Evolutionary conservation across 768 basidiomycete genomes (phyloP), one percentile per base, ranked within the genome.

Genomic region (Gymnopilus dilepis): DNA sequence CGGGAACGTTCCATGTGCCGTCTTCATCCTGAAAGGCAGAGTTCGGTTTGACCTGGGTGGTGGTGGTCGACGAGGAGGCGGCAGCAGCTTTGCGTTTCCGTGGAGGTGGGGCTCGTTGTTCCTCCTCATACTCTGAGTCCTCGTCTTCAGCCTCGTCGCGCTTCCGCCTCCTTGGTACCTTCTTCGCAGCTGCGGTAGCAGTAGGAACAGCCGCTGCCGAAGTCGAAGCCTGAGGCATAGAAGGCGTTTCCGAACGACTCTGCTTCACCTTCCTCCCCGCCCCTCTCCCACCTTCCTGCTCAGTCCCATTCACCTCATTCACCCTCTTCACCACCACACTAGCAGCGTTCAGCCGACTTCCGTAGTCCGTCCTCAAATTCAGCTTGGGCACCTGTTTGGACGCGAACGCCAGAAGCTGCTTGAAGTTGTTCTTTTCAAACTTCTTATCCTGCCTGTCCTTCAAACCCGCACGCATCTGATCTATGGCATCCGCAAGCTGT

Each of bases 401-500:
- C 26, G 69, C 58, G 50, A 67, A 71, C 15, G 47, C 38, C 43
- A 63, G 38, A 13, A 71, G 28, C 21, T 38, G 11, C 47, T 69
- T 69, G 65, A 69, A 69, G 26, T 43, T 60, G 21, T 42, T 30
- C 26, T 62, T 59, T n/a, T 42, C 48, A 6, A 42, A 43, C 51
- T 62, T 65, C 30, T 37, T 47, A 5, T 34, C 31, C 8, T 37
- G 15, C 2, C 19, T 28, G 7, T 48, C 48, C 6, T 45, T 47
- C 15, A 53, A 45, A 11, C 52, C 43, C 17, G 63, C 56, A 17
- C 71, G 73, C 73, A 72, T 76, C 61, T 73, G 70, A 34, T 67
- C 69, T 48, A 84, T 73, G 0, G 81, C 81, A 15, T 76, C 74
- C 8, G 80, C 76, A 33, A 84, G 73, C 57, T 84, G 81, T 2